Conservation (phyloP, 345 rosid species). For the Garcia nutans region DNA sequence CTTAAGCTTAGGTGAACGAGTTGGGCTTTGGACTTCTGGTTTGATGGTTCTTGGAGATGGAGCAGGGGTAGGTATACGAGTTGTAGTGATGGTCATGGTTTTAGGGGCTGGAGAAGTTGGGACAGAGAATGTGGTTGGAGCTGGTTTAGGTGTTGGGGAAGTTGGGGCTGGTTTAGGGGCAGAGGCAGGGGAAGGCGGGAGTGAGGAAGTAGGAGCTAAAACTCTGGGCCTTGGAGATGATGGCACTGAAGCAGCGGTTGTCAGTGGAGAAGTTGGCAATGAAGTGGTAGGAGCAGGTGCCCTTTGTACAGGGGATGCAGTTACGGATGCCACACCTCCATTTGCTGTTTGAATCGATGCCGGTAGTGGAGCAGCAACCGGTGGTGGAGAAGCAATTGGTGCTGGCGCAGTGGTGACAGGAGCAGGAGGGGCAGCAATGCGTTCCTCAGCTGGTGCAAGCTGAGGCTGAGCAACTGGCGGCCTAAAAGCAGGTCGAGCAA, state of each 20-base stretch:
- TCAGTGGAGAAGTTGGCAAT: slow-evolving; percentile 18
- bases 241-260: not conserved
- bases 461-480: slow-evolving; percentile 33
- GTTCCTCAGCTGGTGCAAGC: slow-evolving; percentile 26
- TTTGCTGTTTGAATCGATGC: slow-evolving; percentile 11
- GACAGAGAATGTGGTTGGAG: slow-evolving; percentile 8
- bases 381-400: slow-evolving; percentile 1
- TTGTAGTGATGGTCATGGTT: not conserved
- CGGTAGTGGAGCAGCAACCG: not conserved
- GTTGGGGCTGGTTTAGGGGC: not conserved
- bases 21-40: slow-evolving; percentile 35
- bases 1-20: slow-evolving; percentile 40
- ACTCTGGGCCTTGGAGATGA: slow-evolving; percentile 6
- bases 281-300: slow-evolving; percentile 15
- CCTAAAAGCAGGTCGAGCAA: slow-evolving; percentile 36
- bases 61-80: slow-evolving; percentile 20
- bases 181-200: slow-evolving; percentile 16
- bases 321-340: slow-evolving; percentile 23
- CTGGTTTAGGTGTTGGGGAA: slow-evolving; percentile 9
- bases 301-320: slow-evolving; percentile 22
- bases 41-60: slow-evolving; percentile 22
- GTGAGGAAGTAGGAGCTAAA: slow-evolving; percentile 8
- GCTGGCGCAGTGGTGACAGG: slow-evolving; percentile 7
- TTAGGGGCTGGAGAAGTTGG: slow-evolving; percentile 8
- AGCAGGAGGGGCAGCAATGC: slow-evolving; percentile 22